Evolutionary conservation across 192 early-diverging fungal genomes (phyloP).

Genomic region (Podila epicladia): DNA sequence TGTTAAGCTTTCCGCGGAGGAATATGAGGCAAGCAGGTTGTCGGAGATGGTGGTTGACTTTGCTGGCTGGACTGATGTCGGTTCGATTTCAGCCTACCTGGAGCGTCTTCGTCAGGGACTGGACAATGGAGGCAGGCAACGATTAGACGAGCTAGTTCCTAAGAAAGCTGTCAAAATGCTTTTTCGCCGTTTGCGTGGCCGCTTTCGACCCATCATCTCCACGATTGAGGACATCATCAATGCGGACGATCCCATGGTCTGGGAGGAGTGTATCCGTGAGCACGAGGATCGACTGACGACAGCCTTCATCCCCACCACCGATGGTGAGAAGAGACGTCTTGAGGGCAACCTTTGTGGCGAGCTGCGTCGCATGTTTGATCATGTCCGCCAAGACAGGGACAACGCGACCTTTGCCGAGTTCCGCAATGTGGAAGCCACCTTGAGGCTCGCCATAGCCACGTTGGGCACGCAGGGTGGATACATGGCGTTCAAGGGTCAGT

Average conservation of each 20-base stretch:
- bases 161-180: not conserved
- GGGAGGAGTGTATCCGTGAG: constrained; percentile 5
- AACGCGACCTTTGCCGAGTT: constrained; percentile 3
- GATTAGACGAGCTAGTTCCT: constrained; percentile 6
- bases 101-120: constrained; percentile 4
- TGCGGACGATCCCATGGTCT: constrained; percentile 1
- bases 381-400: not conserved
- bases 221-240: constrained; percentile 12
- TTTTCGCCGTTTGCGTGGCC: not conserved
- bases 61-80: constrained; percentile 5
- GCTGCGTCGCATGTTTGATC: constrained; percentile 2
- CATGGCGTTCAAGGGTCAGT: constrained; percentile 12
- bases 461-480: constrained; percentile 18
- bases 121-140: not conserved
- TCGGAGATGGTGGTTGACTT: constrained; percentile 10
- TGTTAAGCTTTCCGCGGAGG: constrained; percentile 5
- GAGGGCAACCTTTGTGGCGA: constrained; percentile 18
- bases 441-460: constrained; percentile 8
- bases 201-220: constrained; percentile 10
- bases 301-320: not conserved
- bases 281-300: constrained; percentile 13
- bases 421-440: constrained; percentile 7
- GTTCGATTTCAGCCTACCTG: constrained; percentile 10
- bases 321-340: constrained; percentile 7
- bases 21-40: constrained; percentile 3